Conservation (phyloP, 2,329 filamentous ascomycete species). For the Corinectria fuckeliana region DNA sequence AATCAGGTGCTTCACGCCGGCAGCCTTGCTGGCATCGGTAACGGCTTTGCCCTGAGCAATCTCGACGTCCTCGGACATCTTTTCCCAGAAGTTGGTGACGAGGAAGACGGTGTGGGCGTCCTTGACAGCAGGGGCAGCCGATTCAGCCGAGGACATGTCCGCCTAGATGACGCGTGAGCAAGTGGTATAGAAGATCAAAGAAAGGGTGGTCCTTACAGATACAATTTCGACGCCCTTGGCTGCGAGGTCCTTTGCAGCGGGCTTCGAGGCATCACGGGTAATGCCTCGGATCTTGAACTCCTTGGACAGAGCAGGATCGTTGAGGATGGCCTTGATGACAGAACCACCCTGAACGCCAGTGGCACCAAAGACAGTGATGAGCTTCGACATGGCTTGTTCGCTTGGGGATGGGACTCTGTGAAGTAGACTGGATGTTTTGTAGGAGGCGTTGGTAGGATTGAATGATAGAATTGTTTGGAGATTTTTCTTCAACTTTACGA, state of each 20-base stretch:
- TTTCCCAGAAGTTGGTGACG: conserved; percentile 49
- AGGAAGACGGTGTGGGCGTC: conserved; percentile 53
- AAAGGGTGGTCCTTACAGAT: conserved; percentile 32
- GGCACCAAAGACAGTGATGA: conserved; percentile 54
- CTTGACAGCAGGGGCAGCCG: conserved; percentile 47
- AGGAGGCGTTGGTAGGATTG: neutral
- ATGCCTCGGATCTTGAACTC: conserved; percentile 54
- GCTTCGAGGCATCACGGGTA: conserved; percentile 53
- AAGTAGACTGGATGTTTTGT: neutral
- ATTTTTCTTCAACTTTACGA: neutral
- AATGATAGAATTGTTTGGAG: neutral
- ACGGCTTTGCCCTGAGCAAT: conserved; percentile 53
- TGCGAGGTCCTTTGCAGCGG: conserved; percentile 46
- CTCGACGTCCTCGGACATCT: conserved; percentile 44
- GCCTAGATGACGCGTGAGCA: conserved; percentile 39
- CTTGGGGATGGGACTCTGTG: too few relatives aligned
- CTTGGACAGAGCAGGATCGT: conserved; percentile 51
- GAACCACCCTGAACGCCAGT: conserved; percentile 58
- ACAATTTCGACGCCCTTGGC: conserved; percentile 53
- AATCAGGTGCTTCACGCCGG: conserved; percentile 53
- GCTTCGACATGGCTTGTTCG: conserved; percentile 43
- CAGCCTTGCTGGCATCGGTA: conserved; percentile 52
- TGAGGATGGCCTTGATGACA: conserved; percentile 53
- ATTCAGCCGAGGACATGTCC: conserved; percentile 47
- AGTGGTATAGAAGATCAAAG: fast-evolving